Evolutionary conservation across 2,329 filamentous ascomycete species (phyloP).

Genomic region (Macrophomina tecta): DNA sequence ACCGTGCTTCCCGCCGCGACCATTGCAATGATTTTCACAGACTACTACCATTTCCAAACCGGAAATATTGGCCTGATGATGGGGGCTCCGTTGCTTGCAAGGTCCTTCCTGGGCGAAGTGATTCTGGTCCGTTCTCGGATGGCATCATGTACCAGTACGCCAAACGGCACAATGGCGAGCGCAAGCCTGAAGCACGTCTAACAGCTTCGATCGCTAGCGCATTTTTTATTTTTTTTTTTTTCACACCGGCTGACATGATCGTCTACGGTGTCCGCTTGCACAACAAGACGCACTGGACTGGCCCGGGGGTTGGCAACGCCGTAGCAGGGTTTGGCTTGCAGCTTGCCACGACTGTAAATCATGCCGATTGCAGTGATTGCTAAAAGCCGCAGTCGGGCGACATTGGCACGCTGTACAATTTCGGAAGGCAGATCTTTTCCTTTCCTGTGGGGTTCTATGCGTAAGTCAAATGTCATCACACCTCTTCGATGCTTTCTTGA

Average conservation of each 20-base stretch:
- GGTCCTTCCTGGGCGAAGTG: not conserved
- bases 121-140: not conserved
- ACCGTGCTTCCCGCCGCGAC: not conserved
- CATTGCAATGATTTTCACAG: not conserved
- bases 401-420: not conserved
- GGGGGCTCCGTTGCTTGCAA: not conserved
- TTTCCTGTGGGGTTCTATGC: not conserved
- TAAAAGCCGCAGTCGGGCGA: not conserved
- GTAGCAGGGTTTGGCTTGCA: not conserved
- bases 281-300: not conserved
- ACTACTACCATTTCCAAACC: not conserved
- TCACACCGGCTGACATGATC: not conserved
- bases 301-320: not conserved
- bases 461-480: not conserved
- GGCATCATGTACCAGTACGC: not conserved
- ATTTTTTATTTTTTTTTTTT: not conserved
- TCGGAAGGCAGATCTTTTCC: not conserved
- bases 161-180: not conserved
- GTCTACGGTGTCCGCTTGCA: not conserved
- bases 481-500: not conserved
- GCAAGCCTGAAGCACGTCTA: not conserved
- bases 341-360: not conserved
- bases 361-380: not conserved
- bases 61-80: not conserved
- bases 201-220: not conserved